These are phyloP conservation scores for carrot (Daucus carota) DNA, from an alignment of 129 eudicot genomes.

Conservation along the genomic window DNA sequence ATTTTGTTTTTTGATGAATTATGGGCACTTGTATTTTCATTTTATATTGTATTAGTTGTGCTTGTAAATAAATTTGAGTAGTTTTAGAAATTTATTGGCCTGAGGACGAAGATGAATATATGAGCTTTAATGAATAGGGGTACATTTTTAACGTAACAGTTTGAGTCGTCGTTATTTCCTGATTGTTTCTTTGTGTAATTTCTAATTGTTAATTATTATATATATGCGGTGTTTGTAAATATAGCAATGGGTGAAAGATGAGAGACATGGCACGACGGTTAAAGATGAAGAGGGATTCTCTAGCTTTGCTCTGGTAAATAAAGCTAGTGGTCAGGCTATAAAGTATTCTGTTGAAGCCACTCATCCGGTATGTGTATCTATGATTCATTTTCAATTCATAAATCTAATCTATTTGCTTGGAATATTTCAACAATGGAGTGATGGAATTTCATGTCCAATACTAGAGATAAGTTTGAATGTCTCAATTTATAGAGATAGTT, in stretches of 20 bases:
- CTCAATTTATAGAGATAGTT: neutral
- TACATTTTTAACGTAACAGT: no score
- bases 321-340: slow-evolving; percentile 76
- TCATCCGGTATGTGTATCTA: slow-evolving; percentile 48
- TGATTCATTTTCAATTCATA: neutral
- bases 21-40: no score
- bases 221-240: neutral
- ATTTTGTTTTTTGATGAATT: neutral
- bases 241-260: slow-evolving; percentile 85
- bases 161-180: no score
- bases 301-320: slow-evolving; percentile 65
- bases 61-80: no score
- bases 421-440: neutral
- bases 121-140: no score
- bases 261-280: slow-evolving; percentile 61
- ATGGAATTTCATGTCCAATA: neutral
- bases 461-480: no score
- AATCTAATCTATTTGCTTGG: neutral
- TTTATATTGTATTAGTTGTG: no score
- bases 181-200: neutral
- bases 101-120: no score
- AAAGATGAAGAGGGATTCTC: slow-evolving; percentile 75
- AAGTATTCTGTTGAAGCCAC: slow-evolving; percentile 68
- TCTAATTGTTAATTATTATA: no score
- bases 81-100: no score